A percentile compares a stretch with the other conserved stretches of the same genome.
Conservation (phyloP, 1,284 basidiomycete species). For the Cerioporus squamosus region DNA sequence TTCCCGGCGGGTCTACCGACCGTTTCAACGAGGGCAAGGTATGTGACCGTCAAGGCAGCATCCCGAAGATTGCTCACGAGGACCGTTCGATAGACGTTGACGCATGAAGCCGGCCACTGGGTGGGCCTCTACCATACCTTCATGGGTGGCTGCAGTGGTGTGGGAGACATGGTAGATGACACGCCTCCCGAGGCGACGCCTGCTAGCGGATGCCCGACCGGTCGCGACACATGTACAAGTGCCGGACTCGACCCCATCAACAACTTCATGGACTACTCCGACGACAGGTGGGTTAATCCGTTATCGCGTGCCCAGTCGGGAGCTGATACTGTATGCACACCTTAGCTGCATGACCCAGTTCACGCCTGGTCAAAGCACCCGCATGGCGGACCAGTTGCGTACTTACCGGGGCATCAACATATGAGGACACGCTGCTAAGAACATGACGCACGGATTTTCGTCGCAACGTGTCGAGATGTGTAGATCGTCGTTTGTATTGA, state of each 20-base stretch:
- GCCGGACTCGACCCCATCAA: constrained; percentile 45
- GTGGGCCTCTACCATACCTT: constrained; percentile 64
- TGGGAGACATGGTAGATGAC: constrained; percentile 55
- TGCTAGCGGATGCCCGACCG: constrained; percentile 50
- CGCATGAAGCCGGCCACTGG: constrained; percentile 63
- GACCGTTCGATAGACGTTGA: constrained; percentile 43
- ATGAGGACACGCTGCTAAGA: constrained; percentile 1
- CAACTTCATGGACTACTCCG: constrained; percentile 38
- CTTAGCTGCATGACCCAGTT: constrained; percentile 51
- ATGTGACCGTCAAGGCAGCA: background rate
- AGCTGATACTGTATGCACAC: background rate
- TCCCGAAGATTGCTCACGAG: background rate
- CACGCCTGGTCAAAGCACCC: constrained; percentile 49
- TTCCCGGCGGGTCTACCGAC: constrained; percentile 50
- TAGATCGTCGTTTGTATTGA: background rate
- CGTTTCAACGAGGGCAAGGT: constrained; percentile 51
- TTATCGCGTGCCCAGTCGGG: too few relatives aligned
- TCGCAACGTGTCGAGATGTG: background rate
- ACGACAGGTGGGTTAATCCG: constrained; percentile 23
- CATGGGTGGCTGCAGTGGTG: constrained; percentile 55
- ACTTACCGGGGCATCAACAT: constrained; percentile 49
- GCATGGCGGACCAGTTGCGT: constrained; percentile 45
- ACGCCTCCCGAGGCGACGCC: constrained; percentile 52
- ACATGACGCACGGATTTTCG: background rate
- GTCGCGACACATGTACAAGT: constrained; percentile 50